phyloP scores from a whole-genome alignment of 306 rosid species.

The Medicago lupulina region DNA sequence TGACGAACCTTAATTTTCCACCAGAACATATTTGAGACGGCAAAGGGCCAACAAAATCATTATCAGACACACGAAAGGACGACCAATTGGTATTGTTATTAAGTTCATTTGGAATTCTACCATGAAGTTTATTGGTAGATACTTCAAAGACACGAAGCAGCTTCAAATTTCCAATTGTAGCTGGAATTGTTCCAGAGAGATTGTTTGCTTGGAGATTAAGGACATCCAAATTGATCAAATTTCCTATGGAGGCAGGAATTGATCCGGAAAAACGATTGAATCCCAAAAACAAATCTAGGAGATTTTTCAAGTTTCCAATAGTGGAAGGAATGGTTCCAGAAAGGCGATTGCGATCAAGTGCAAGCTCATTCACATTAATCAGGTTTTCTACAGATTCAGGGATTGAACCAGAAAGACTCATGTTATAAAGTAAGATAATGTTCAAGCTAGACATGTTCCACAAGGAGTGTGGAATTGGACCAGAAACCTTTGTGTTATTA shows the following conservation, averaged over 20 bases:
- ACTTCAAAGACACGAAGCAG: conserved; percentile 7
- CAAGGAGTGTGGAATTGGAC: conserved; percentile 40
- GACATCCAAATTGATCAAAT: conserved; percentile 19
- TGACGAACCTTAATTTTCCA: neutral
- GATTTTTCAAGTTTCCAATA: conserved; percentile 46
- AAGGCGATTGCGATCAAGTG: neutral
- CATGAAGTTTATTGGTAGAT: conserved; percentile 40
- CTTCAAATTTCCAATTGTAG: conserved; percentile 42
- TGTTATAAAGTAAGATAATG: neutral
- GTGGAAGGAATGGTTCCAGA: conserved; percentile 44
- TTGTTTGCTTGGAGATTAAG: conserved; percentile 36
- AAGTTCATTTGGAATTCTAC: conserved; percentile 33
- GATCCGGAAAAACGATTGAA: conserved; percentile 35
- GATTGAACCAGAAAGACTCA: conserved; percentile 39
- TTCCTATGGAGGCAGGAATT: conserved; percentile 46
- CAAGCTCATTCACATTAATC: conserved; percentile 21
- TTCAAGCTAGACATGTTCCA: conserved; percentile 41
- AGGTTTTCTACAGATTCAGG: conserved; percentile 34
- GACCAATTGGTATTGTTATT: neutral
- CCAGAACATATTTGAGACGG: conserved; percentile 39
- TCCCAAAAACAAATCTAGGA: neutral
- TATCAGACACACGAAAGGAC: conserved; percentile 23
- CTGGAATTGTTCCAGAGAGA: conserved; percentile 46
- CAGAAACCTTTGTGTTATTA: conserved; percentile 25
- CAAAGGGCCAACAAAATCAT: conserved; percentile 42